Evolutionary conservation across 257 asterid genomes (phyloP).

Genomic region (Solanum clarkiae): DNA sequence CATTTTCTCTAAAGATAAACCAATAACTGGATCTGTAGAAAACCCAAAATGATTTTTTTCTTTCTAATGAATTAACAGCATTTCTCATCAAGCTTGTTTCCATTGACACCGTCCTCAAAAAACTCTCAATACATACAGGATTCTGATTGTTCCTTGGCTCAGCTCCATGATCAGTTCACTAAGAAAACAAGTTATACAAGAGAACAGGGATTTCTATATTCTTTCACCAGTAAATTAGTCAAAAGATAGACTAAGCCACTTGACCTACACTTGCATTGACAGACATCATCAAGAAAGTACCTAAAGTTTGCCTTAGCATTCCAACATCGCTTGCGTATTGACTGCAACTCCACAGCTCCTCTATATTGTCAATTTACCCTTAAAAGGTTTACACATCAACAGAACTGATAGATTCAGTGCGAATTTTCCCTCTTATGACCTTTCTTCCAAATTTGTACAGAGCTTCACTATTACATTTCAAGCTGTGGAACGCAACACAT

Average conservation of each 20-base stretch:
- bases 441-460: background rate
- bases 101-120: background rate
- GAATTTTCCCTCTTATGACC: background rate
- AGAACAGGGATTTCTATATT: background rate
- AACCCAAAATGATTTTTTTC: background rate
- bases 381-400: background rate
- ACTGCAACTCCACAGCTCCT: background rate
- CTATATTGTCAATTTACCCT: background rate
- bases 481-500: background rate
- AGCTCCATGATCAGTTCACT: background rate
- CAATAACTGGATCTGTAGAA: background rate
- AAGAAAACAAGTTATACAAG: background rate
- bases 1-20: background rate
- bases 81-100: background rate
- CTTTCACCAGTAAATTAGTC: background rate
- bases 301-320: background rate
- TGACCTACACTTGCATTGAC: background rate
- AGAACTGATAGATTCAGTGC: background rate
- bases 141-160: background rate
- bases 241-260: background rate
- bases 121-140: background rate
- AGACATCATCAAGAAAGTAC: background rate
- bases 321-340: background rate
- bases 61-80: background rate
- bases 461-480: background rate